A percentile compares a stretch with the other conserved stretches of the same genome.
These are phyloP conservation scores for Cenchrus purpureus DNA, from an alignment of 176 grass and related monocot species.

Conservation along the genomic window DNA sequence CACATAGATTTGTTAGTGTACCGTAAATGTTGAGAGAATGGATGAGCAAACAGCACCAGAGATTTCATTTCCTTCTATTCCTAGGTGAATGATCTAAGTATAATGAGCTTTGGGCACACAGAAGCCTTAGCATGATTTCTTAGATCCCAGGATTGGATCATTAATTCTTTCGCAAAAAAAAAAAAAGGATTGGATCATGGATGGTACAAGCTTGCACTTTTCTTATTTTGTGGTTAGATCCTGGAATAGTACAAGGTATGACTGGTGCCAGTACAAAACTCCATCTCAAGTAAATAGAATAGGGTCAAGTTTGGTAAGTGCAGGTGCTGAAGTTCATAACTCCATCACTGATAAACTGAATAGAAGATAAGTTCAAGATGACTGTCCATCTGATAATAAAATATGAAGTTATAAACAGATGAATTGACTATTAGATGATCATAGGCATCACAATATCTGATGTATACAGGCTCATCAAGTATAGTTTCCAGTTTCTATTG, in stretches of 20 bases:
- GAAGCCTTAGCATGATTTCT: constrained; percentile 15
- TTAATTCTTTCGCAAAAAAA: neutral
- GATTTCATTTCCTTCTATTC: neutral
- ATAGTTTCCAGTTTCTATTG: neutral
- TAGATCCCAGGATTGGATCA: constrained; percentile 4
- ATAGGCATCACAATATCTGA: neutral
- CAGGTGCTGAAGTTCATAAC: neutral
- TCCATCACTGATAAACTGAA: neutral
- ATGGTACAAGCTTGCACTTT: constrained; percentile 6
- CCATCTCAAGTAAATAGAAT: neutral
- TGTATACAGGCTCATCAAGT: neutral
- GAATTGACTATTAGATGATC: neutral
- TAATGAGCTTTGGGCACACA: neutral
- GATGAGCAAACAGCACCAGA: neutral
- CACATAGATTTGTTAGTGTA: neutral
- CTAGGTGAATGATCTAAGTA: constrained; percentile 2
- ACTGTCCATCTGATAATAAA: neutral
- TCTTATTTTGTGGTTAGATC: neutral
- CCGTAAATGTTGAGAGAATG: neutral
- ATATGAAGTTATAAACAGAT: neutral
- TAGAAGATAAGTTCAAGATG: neutral
- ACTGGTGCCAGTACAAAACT: neutral
- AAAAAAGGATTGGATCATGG: neutral
- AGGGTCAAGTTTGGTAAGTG: neutral
- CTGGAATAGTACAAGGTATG: neutral